These are phyloP conservation scores for Sphenostylis stenocarpa DNA, from an alignment of 306 rosid genomes.

Conservation along the genomic window DNA sequence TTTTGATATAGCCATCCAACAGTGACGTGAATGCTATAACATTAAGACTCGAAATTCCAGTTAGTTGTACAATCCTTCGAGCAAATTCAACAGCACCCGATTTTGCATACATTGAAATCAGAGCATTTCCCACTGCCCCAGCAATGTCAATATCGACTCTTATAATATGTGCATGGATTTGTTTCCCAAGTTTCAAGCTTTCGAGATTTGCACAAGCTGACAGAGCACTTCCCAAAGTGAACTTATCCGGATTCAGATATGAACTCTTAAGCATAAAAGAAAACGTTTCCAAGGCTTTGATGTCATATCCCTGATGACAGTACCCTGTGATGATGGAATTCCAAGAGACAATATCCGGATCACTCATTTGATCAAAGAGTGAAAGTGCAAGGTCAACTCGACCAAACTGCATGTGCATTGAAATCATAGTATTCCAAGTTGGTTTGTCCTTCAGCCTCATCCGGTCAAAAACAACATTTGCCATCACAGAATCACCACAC, in stretches of 20 bases:
- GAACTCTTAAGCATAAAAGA: slow-evolving; percentile 56
- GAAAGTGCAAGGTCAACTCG: slow-evolving; percentile 60
- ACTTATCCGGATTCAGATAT: slow-evolving; percentile 65
- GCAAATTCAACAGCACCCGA: slow-evolving; percentile 68
- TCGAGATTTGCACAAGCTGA: slow-evolving; percentile 81
- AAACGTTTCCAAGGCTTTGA: slow-evolving; percentile 62
- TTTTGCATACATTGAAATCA: slow-evolving; percentile 83
- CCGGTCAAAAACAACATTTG: slow-evolving; percentile 62
- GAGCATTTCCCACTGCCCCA: slow-evolving; percentile 59
- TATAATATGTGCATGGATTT: slow-evolving; percentile 65
- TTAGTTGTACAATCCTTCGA: slow-evolving; percentile 47
- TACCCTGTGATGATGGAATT: slow-evolving; percentile 73
- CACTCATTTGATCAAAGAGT: slow-evolving; percentile 63
- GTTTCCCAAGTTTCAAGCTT: slow-evolving; percentile 69
- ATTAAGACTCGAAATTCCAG: slow-evolving; percentile 53
- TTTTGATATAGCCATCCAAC: slow-evolving; percentile 79
- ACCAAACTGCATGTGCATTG: slow-evolving; percentile 64
- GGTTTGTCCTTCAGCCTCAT: slow-evolving; percentile 61
- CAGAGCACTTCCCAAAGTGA: slow-evolving; percentile 71
- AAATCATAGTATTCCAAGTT: slow-evolving; percentile 77
- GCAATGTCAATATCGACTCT: slow-evolving; percentile 47
- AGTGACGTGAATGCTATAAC: slow-evolving; percentile 79
- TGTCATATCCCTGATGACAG: slow-evolving; percentile 54
- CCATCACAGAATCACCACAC: slow-evolving; percentile 61
- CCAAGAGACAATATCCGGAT: slow-evolving; percentile 70